Conservation (phyloP, 352 stramenopile species). For the Thalassiosira hispida region DNA sequence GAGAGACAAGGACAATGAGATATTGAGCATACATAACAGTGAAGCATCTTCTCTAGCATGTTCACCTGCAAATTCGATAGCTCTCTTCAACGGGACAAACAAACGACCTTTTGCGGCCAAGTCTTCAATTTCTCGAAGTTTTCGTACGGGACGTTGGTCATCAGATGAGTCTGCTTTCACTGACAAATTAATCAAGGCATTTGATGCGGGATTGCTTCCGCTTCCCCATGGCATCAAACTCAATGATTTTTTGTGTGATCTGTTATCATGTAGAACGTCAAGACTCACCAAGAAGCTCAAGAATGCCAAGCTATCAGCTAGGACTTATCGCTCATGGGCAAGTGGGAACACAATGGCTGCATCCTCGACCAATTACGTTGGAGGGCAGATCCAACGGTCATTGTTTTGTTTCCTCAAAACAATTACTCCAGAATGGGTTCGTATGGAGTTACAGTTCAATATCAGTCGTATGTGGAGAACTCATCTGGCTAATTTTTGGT, state of each 20-base stretch:
- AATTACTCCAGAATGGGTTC: constrained; percentile 57
- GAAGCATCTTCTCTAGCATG: background rate
- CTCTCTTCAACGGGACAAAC: background rate
- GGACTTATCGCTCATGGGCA: constrained; percentile 27
- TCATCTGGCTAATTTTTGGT: constrained; percentile 76
- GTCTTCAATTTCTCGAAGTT: constrained; percentile 10
- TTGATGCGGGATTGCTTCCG: constrained; percentile 65
- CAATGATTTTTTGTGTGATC: constrained; percentile 76
- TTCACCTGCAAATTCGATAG: background rate
- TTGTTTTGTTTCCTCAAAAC: constrained; percentile 66
- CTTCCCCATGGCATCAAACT: constrained; percentile 73
- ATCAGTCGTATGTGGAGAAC: constrained; percentile 73
- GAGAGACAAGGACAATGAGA: constrained; percentile 17
- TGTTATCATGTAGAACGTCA: constrained; percentile 70
- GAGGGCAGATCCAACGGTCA: constrained; percentile 19
- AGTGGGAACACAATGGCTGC: background rate
- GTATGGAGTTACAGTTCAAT: constrained; percentile 70
- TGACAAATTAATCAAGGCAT: constrained; percentile 65
- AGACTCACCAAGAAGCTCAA: constrained; percentile 83
- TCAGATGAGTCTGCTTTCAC: constrained; percentile 66
- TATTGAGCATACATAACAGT: background rate
- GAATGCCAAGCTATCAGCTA: constrained; percentile 71
- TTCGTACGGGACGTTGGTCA: constrained; percentile 77
- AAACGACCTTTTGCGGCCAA: background rate
- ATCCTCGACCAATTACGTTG: background rate